Evolutionary conservation across 305 asterid genomes (phyloP).

Genomic region (Petunia hybrid): DNA sequence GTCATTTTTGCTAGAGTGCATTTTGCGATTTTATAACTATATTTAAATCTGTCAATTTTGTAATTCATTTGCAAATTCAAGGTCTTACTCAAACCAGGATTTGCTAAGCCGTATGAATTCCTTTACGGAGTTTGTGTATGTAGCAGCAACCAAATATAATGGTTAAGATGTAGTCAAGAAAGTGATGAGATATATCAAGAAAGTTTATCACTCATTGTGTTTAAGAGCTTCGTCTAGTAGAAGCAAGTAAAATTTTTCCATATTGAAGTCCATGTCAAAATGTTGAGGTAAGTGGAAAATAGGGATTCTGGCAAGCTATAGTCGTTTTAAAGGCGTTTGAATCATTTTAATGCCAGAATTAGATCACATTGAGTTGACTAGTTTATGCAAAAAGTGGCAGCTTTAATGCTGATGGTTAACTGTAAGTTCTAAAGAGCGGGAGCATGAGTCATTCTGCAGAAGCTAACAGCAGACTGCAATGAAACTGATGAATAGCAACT

Average conservation of each 20-base stretch:
- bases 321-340: background rate
- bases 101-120: background rate
- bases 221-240: constrained; percentile 22
- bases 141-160: background rate
- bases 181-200: constrained; percentile 21
- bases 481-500: constrained; percentile 20
- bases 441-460: background rate
- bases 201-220: background rate
- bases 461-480: background rate
- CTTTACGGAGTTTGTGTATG: constrained; percentile 17
- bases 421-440: constrained; percentile 4
- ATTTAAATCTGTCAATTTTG: background rate
- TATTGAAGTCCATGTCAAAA: background rate
- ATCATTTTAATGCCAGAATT: background rate
- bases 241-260: background rate
- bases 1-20: constrained; percentile 13
- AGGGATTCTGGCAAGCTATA: background rate
- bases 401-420: background rate
- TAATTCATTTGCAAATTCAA: constrained; percentile 10
- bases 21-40: constrained; percentile 7
- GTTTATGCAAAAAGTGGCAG: constrained; percentile 7
- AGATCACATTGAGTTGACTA: constrained; percentile 4
- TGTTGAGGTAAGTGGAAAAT: background rate
- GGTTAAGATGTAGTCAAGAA: constrained; percentile 27
- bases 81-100: background rate